Base-by-base conservation (phyloP, 192 early-diverging fungal genomes). In the Rhizoclosmatium sp. region DNA sequence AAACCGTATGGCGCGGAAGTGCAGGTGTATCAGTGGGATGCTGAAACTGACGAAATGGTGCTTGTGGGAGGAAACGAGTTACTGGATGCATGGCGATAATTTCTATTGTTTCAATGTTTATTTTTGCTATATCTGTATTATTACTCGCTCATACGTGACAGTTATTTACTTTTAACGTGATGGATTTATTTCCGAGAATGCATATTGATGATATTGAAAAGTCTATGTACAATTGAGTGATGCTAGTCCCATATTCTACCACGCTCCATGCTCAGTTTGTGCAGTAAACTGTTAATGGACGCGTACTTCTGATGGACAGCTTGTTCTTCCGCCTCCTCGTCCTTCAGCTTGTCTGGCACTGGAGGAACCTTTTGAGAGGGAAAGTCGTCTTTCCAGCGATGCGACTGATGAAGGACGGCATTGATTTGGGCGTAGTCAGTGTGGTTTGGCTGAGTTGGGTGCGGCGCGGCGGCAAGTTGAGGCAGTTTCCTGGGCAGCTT, bases 1-100 rank as follows among this genome's bases (percentile, higher is more conserved):
- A 93, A 92, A 59, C 94, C 95, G 23, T 96, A 96, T 83, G 95
- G 95, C 62, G 88, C 87, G 2, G 88, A 89, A 65, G 70, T 91
- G 54, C 9, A 49, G 39, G 69, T 70, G 56, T 80, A 73, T 60
- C 58, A 82, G 67, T 82, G 76, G 74, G 65, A 82, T 58, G 44
- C 67, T 2, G 70, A 66, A 2, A 82, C 74, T 10, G 80, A 82
- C 64, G 80, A 76, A 16, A 78, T 82, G 78, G 75, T 51, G 0
- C 31, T 75, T 45, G 51, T 80, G 67, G 79, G 79, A 23, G 69
- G 68, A 3, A 68, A 40, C 66, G 75, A 76, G 47, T 47, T 76
- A 14, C 31, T 75, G 59, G 59, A 62, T 47, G 56, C 41, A 7
- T 12, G 31, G 31, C 31, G 31, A 31, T 31, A 31, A 31, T 31